phyloP scores from a whole-genome alignment of 176 grass and related monocot species.

The Tuctoria greenei region DNA sequence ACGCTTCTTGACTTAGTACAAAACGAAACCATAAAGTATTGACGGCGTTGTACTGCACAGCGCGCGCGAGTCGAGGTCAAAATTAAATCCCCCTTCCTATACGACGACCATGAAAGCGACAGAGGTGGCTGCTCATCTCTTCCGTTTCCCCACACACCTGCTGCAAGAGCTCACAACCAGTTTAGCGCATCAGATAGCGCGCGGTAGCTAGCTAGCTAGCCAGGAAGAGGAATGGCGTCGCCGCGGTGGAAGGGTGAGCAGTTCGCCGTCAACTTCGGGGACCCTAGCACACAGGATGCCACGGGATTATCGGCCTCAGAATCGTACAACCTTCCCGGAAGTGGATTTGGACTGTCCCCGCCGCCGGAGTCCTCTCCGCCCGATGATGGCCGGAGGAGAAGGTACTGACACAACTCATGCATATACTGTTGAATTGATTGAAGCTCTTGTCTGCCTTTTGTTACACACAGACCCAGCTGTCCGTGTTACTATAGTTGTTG shows the following conservation, averaged over 20 bases:
- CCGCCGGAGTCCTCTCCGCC: constrained; percentile 32
- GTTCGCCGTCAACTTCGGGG: constrained; percentile 38
- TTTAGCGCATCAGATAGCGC: neutral
- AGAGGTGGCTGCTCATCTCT: constrained; percentile 2
- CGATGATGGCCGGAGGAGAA: constrained; percentile 43
- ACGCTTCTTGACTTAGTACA: constrained; percentile 38
- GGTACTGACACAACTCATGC: constrained; percentile 12
- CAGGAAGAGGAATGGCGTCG: constrained; percentile 28
- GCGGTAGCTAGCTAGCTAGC: neutral
- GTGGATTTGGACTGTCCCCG: constrained; percentile 29
- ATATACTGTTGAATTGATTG: neutral
- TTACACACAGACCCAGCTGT: neutral
- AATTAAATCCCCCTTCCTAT: neutral
- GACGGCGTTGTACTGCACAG: constrained; percentile 1
- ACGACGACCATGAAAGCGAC: constrained; percentile 32
- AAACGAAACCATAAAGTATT: constrained; percentile 43
- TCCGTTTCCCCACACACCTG: constrained; percentile 37
- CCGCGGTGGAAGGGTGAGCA: constrained; percentile 38
- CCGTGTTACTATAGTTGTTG: neutral
- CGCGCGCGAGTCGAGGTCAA: constrained; percentile 1
- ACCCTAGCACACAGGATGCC: constrained; percentile 14
- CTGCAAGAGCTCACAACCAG: neutral
- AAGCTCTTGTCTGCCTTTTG: neutral
- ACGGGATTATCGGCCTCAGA: constrained; percentile 41
- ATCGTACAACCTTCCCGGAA: constrained; percentile 39